A percentile compares a stretch with the other conserved stretches of the same genome.
These are phyloP conservation scores for Moesziomyces parantarcticus DNA, from an alignment of 1,284 basidiomycete genomes.

Conservation along the genomic window DNA sequence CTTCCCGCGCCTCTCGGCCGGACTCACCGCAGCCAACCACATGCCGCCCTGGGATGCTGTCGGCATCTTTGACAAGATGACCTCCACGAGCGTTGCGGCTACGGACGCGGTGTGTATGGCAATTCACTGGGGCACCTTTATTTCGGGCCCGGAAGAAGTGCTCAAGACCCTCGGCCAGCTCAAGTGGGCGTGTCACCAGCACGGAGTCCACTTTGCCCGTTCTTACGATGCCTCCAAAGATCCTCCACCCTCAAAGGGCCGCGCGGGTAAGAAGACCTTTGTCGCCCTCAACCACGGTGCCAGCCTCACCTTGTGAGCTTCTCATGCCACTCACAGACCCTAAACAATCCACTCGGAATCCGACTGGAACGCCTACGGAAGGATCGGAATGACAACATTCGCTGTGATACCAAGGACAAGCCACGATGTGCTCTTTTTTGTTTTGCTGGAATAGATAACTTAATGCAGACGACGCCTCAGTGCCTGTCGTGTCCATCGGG, in stretches of 20 bases:
- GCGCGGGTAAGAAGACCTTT: slow-evolving; percentile 17
- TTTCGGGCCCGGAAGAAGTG: slow-evolving; percentile 38
- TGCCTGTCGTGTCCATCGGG: slow-evolving; percentile 36
- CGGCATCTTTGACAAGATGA: slow-evolving; percentile 48
- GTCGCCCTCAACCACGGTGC: slow-evolving; percentile 42
- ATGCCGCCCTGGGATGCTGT: slow-evolving; percentile 63
- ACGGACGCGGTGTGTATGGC: slow-evolving; percentile 28
- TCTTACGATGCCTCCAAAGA: slow-evolving; percentile 1
- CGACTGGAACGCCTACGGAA: not conserved
- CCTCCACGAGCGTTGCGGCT: not conserved
- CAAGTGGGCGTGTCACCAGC: slow-evolving; percentile 35
- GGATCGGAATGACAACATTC: not conserved
- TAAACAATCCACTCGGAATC: too few species aligned
- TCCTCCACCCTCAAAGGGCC: not conserved
- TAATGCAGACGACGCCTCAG: slow-evolving; percentile 4
- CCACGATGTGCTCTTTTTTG: not conserved
- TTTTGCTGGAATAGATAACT: not conserved
- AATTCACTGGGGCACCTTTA: slow-evolving; percentile 51
- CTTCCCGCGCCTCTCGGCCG: slow-evolving; percentile 51
- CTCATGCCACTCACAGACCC: too few species aligned
- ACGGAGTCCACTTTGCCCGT: slow-evolving; percentile 15
- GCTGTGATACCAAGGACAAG: not conserved
- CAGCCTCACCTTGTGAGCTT: slow-evolving; percentile 26
- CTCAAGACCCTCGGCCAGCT: slow-evolving; percentile 42
- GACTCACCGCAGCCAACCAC: slow-evolving; percentile 62